Evolutionary conservation across 2,329 filamentous ascomycete genomes (phyloP).

Genomic region (Cladosporium sphaerospermum): DNA sequence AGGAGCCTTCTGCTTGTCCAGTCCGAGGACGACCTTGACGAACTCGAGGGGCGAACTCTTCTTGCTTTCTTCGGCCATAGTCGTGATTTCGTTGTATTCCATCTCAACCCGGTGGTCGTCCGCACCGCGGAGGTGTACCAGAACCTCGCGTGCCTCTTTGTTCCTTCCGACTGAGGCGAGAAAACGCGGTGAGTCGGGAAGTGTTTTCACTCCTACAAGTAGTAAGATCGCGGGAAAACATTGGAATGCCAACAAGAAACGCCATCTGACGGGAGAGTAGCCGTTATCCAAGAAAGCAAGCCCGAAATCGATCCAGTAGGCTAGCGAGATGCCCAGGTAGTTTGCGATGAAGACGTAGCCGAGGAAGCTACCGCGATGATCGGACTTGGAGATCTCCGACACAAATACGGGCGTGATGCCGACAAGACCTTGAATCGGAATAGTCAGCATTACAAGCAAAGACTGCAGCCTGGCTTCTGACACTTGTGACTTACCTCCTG

Average conservation of each 20-base stretch:
- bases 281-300: constrained; percentile 20
- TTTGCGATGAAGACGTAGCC: constrained; percentile 50
- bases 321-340: constrained; percentile 43
- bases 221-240: constrained; percentile 39
- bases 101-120: constrained; percentile 23
- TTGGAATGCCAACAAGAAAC: constrained; percentile 33
- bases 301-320: constrained; percentile 23
- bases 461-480: constrained; percentile 16
- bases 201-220: constrained; percentile 33
- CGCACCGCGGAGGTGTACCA: constrained; percentile 28
- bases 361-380: constrained; percentile 42
- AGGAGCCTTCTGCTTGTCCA: constrained; percentile 25
- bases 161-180: constrained; percentile 21
- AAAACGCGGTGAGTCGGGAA: constrained; percentile 43
- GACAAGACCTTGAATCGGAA: constrained; percentile 30
- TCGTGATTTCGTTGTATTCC: constrained; percentile 33
- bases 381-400: constrained; percentile 43
- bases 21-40: constrained; percentile 32
- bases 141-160: constrained; percentile 29
- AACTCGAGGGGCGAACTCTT: constrained; percentile 35
- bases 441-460: background rate
- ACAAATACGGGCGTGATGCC: constrained; percentile 46
- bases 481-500: constrained; percentile 32
- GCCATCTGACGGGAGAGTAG: constrained; percentile 21
- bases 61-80: constrained; percentile 26